Base-by-base conservation (phyloP, 805 yeast genomes). In the Cyberlindnera euphorbiiphila region DNA sequence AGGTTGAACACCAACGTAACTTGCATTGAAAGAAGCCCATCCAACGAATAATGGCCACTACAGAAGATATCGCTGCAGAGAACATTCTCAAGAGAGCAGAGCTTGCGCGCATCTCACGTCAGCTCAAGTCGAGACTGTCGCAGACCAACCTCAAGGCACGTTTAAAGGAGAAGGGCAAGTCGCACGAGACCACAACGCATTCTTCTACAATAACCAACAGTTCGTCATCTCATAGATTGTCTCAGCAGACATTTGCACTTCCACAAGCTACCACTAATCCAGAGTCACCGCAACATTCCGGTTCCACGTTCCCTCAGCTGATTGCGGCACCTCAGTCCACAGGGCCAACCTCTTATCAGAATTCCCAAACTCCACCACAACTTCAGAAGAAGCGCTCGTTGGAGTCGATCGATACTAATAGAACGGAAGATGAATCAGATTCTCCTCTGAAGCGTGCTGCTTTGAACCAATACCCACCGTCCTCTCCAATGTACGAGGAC, bases 61-160 rank as follows among this genome's bases (percentile, higher is more conserved):
- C 45, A 10, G 73, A 69, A 41, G 69, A 68, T 36, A 50, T 57
- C 14, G 68, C 68, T 12, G 71, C 72, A 17, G 68, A 66, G 39
- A 64, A 62, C 43, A 67, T 69, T 30, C 53, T 69, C 29, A 68
- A 68, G 42, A 56, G 72, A 35, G 74, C 69, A 4, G 72, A 69
- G 43, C 57, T 69, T 6, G 69, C 73, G 5, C 59, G 71, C 39
- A 62, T 69, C 36, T 65, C 74, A 2, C 54, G 72, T 41, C 72
- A 66, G 43, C 47, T 69, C 17, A 68, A 67, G 46, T 54, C 64
- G 7, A 62, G 67, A 43, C 50, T 69, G 14, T 61, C 64, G 19
- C 65, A 61, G 47, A 71, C 73, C 2, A 69, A 69, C 11, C 34
- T 64, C 5, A 63, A 52, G 52, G 49, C 49, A 14, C 49, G 49